phyloP scores from a whole-genome alignment of 371 early-diverging fungal species.

The Mucor piriformis region DNA sequence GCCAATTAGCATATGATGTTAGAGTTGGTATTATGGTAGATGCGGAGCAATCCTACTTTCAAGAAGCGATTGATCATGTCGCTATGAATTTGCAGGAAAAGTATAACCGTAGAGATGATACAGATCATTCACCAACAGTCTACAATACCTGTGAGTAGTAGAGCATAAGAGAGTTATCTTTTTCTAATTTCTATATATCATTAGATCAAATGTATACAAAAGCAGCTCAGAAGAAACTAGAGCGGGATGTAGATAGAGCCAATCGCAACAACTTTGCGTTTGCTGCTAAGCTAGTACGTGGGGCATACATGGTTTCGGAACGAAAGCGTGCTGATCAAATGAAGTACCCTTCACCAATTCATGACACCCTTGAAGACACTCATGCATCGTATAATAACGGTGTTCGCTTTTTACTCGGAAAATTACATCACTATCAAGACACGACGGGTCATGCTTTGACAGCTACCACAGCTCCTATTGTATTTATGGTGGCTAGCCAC shows the following conservation, averaged over 20 bases:
- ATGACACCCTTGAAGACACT: conserved; percentile 79
- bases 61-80: conserved; percentile 88
- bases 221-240: conserved; percentile 66
- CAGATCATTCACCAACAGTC: conserved; percentile 63
- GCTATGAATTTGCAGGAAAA: conserved; percentile 67
- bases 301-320: conserved; percentile 90
- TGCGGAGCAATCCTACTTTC: conserved; percentile 93
- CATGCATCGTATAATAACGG: conserved; percentile 83
- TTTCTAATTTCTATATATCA: not conserved
- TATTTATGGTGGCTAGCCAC: conserved; percentile 90
- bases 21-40: conserved; percentile 86
- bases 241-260: conserved; percentile 68
- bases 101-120: conserved; percentile 63
- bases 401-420: conserved; percentile 70
- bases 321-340: conserved; percentile 72
- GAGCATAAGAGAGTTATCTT: not conserved
- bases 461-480: conserved; percentile 50
- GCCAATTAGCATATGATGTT: conserved; percentile 58
- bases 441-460: conserved; percentile 32
- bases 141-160: conserved; percentile 76
- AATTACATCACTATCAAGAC: conserved; percentile 42
- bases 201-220: conserved; percentile 91
- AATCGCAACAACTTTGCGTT: conserved; percentile 71
- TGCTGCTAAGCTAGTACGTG: conserved; percentile 92
- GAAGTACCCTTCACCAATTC: conserved; percentile 79